Percentiles rank a stretch among this genome's conserved stretches.
phyloP scores from a whole-genome alignment of 139 green algal species.

The Ettlia oleoabundans region DNA sequence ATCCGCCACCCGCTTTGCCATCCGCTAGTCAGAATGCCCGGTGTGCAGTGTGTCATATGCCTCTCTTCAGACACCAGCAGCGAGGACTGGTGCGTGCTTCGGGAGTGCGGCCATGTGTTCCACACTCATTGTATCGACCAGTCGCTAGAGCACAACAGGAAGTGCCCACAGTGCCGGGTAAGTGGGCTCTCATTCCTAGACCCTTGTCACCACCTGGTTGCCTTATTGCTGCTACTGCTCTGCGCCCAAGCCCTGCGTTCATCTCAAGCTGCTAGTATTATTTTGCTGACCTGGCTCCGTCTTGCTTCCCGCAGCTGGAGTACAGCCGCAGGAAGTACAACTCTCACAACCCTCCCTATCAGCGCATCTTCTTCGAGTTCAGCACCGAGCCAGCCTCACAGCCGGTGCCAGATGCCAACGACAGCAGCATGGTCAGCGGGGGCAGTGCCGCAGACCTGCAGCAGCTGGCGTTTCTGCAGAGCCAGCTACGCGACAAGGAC shows the following conservation, averaged over 20 bases:
- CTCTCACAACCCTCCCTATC: slow-evolving; percentile 9
- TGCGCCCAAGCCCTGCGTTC: neutral
- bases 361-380: slow-evolving; percentile 33
- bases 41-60: slow-evolving; percentile 37
- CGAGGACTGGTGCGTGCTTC: slow-evolving; percentile 24
- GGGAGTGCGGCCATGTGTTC: slow-evolving; percentile 43
- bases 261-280: neutral
- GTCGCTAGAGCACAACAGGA: slow-evolving; percentile 3
- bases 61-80: slow-evolving; percentile 23
- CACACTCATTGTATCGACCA: slow-evolving; percentile 34
- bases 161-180: slow-evolving; percentile 38
- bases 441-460: neutral
- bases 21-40: neutral
- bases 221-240: neutral
- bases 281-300: neutral
- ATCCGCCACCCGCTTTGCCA: no score
- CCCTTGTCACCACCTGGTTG: neutral
- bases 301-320: neutral
- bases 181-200: neutral
- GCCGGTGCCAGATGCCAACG: neutral
- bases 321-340: slow-evolving; percentile 10
- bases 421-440: neutral
- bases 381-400: slow-evolving; percentile 1
- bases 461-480: slow-evolving; percentile 23
- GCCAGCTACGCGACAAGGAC: slow-evolving; percentile 36